These are phyloP conservation scores for Gossypium bickii DNA, from an alignment of 345 rosid genomes.

Conservation along the genomic window DNA sequence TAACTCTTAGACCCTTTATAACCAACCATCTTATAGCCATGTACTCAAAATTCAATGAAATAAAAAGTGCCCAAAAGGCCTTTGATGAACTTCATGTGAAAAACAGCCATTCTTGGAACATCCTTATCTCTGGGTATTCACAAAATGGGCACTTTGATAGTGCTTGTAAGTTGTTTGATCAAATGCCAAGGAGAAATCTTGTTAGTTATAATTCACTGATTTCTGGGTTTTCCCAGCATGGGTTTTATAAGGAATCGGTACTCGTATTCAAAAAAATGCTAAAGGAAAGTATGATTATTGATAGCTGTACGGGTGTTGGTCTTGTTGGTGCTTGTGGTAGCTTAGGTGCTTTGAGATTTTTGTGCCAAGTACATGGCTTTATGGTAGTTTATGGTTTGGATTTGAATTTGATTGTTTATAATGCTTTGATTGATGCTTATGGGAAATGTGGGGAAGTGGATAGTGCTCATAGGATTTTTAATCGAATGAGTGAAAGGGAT, in stretches of 20 bases:
- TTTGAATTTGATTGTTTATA: slow-evolving; percentile 28
- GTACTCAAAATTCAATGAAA: slow-evolving; percentile 38
- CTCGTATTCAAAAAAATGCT: slow-evolving; percentile 27
- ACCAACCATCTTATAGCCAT: slow-evolving; percentile 30
- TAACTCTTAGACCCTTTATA: slow-evolving; percentile 26
- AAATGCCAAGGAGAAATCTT: slow-evolving; percentile 41
- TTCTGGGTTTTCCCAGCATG: slow-evolving; percentile 37
- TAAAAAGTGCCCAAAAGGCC: slow-evolving; percentile 22
- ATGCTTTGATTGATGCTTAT: slow-evolving; percentile 44
- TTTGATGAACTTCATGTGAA: slow-evolving; percentile 33
- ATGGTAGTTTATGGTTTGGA: slow-evolving; percentile 31
- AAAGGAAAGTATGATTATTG: slow-evolving; percentile 23
- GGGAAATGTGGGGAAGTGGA: slow-evolving; percentile 41
- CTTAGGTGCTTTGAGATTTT: slow-evolving; percentile 25
- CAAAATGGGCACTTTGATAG: slow-evolving; percentile 20
- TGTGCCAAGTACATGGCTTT: slow-evolving; percentile 36
- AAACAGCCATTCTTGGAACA: slow-evolving; percentile 38
- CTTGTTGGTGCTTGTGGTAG: slow-evolving; percentile 40
- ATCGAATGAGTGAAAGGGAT: slow-evolving; percentile 34
- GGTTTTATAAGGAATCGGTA: slow-evolving; percentile 30
- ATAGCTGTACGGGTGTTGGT: slow-evolving; percentile 35
- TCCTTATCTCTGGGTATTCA: slow-evolving; percentile 13
- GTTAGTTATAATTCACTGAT: slow-evolving; percentile 41
- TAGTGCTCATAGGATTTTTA: slow-evolving; percentile 22
- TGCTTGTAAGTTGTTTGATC: slow-evolving; percentile 33